These are phyloP conservation scores for Amesomyces nigricolor DNA, from an alignment of 2,329 filamentous ascomycete genomes.

Conservation along the genomic window DNA sequence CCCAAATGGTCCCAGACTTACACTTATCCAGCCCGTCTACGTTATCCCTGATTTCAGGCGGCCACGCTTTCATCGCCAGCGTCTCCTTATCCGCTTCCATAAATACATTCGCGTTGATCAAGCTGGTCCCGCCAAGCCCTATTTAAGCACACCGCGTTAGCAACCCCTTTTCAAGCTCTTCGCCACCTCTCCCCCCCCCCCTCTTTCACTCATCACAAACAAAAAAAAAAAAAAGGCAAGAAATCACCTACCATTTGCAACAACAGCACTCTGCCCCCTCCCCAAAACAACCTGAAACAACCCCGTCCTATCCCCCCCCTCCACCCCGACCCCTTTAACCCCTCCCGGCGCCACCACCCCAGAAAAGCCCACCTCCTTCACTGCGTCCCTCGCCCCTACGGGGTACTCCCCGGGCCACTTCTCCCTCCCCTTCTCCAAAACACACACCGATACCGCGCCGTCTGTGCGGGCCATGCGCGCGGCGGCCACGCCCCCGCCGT, in stretches of 20 bases:
- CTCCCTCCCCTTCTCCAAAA: slow-evolving; percentile 60
- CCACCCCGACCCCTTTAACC: slow-evolving; percentile 38
- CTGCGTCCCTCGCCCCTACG: slow-evolving; percentile 39
- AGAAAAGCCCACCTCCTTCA: slow-evolving; percentile 50
- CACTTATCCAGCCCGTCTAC: slow-evolving; percentile 42
- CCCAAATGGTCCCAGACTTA: slow-evolving; percentile 31
- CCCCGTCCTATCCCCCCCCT: slow-evolving; percentile 50
- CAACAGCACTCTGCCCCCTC: slow-evolving; percentile 57
- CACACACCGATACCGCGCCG: slow-evolving; percentile 48
- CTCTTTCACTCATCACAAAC: not conserved
- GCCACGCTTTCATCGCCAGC: slow-evolving; percentile 52
- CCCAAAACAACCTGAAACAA: slow-evolving; percentile 60
- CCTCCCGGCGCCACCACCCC: slow-evolving; percentile 45
- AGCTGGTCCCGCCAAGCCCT: slow-evolving; percentile 59
- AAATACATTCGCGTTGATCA: slow-evolving; percentile 65
- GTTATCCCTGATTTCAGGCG: slow-evolving; percentile 47
- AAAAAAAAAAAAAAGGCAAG: not conserved
- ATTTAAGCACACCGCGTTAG: slow-evolving; percentile 14
- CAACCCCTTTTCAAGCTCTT: not conserved
- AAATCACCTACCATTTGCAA: slow-evolving; percentile 46
- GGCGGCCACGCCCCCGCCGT: slow-evolving; percentile 61
- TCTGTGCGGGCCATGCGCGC: slow-evolving; percentile 57
- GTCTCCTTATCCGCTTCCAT: slow-evolving; percentile 52
- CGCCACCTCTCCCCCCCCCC: not conserved
- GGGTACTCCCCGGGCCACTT: slow-evolving; percentile 64